Conservation (phyloP, 2,329 filamentous ascomycete genomes). For the Penicillium polonicum region DNA sequence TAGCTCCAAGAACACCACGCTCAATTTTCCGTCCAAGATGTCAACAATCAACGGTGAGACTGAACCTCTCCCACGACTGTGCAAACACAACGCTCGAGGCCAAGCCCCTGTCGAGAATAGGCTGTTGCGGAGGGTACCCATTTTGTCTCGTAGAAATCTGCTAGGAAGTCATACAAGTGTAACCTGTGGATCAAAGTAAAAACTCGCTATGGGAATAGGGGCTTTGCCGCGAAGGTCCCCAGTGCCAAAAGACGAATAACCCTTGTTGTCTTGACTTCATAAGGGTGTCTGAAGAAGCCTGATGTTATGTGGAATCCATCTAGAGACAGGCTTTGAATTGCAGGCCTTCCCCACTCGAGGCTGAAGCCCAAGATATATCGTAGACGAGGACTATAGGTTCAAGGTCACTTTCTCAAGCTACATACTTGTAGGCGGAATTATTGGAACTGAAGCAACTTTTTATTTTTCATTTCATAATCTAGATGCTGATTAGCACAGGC, state of each 20-base stretch:
- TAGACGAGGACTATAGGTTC: too few relatives aligned
- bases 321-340: not conserved
- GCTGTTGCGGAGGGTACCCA: not conserved
- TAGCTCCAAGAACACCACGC: not conserved
- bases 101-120: not conserved
- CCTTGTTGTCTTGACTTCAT: not conserved
- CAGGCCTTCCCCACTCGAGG: not conserved
- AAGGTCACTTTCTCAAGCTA: not conserved
- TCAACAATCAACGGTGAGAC: not conserved
- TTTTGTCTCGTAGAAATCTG: not conserved
- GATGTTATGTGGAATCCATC: not conserved
- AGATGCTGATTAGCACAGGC: not conserved
- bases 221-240: not conserved
- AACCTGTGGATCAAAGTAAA: not conserved
- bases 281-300: too few relatives aligned
- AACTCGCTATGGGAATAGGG: not conserved
- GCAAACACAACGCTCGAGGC: not conserved
- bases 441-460: constrained; percentile 1
- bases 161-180: not conserved
- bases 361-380: not conserved
- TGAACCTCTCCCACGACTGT: not conserved
- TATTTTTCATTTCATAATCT: constrained; percentile 2
- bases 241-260: not conserved
- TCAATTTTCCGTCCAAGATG: not conserved
- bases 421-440: not conserved